Percentiles rank a stretch among this genome's conserved stretches.
These are phyloP conservation scores for Pythium aquatile DNA, from an alignment of 352 stramenopile genomes.

Conservation along the genomic window DNA sequence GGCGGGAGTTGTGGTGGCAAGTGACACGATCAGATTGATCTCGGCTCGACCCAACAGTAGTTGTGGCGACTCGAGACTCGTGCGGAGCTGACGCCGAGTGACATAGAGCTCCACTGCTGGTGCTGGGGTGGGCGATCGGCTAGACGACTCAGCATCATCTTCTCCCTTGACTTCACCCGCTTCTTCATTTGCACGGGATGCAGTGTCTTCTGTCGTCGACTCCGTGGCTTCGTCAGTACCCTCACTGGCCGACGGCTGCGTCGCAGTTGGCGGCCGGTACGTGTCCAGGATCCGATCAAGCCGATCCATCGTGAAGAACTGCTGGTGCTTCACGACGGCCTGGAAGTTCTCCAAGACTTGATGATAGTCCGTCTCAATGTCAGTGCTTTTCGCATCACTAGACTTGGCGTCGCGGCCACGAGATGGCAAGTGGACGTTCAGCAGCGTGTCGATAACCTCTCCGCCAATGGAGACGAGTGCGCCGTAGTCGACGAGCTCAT, in stretches of 20 bases:
- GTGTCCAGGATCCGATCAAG: conserved; percentile 38
- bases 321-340: conserved; percentile 7
- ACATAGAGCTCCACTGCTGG: conserved; percentile 28
- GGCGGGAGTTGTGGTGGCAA: conserved; percentile 33
- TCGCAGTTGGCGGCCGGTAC: conserved; percentile 20
- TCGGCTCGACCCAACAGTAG: conserved; percentile 56
- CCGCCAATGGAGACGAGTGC: conserved; percentile 44
- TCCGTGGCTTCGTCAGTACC: not conserved
- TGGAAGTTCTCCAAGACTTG: conserved; percentile 35
- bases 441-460: conserved; percentile 54
- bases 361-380: not conserved
- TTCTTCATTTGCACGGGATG: not conserved
- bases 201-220: not conserved
- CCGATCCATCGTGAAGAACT: conserved; percentile 43
- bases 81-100: conserved; percentile 43
- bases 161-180: not conserved
- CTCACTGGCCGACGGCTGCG: not conserved
- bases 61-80: conserved; percentile 46
- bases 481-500: conserved; percentile 61
- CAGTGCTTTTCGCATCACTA: conserved; percentile 15
- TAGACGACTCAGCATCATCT: not conserved
- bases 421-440: conserved; percentile 9
- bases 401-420: conserved; percentile 7
- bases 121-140: conserved; percentile 1
- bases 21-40: conserved; percentile 50